Conservation (phyloP, 805 yeast genomes). For the Monosporozyma servazzii region DNA sequence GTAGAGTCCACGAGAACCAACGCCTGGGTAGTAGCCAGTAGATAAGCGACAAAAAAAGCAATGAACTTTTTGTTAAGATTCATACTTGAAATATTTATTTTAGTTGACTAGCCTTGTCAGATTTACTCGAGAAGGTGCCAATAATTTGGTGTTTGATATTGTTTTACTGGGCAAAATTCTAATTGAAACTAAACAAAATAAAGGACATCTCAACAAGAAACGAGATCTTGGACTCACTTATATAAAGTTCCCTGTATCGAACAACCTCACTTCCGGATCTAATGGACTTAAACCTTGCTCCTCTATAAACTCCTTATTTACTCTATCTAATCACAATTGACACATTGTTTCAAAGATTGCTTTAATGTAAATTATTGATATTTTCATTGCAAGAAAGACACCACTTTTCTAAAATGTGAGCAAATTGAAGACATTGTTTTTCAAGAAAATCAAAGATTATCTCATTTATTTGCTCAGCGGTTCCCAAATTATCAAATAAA, state of each 20-base stretch:
- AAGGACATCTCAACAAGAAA: no score
- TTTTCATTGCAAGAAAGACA: background rate
- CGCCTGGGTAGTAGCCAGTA: constrained; percentile 1
- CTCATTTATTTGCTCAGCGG: background rate
- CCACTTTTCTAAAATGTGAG: background rate
- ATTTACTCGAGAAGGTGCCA: no score
- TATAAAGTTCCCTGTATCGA: background rate
- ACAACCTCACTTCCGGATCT: background rate
- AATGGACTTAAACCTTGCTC: background rate
- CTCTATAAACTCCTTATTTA: background rate
- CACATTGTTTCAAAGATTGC: background rate
- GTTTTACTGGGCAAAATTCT: no score
- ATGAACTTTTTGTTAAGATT: background rate
- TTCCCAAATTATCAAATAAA: background rate
- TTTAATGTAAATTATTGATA: background rate
- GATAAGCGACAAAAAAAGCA: background rate
- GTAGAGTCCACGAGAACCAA: constrained; percentile 28
- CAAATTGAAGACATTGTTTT: background rate
- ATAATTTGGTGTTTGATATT: no score
- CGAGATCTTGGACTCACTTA: background rate
- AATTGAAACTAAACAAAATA: no score
- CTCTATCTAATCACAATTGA: background rate
- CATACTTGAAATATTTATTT: background rate
- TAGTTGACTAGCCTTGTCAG: no score
- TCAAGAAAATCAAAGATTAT: background rate